Base-by-base conservation (phyloP, 495 filamentous ascomycete genomes). In the Corynascus novoguineensis region DNA sequence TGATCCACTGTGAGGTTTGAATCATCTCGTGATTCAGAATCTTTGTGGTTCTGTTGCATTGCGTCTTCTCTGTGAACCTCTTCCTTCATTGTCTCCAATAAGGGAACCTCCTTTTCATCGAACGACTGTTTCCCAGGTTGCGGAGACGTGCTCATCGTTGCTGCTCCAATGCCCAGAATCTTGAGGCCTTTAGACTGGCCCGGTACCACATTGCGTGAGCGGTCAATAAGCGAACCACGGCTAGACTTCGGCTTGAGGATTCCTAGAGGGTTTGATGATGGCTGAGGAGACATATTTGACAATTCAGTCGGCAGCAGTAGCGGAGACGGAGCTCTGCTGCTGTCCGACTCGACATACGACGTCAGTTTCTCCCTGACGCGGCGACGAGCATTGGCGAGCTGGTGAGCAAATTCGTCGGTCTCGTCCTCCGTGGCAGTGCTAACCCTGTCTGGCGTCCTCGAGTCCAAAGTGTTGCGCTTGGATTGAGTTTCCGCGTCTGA, bases 341-440 rank as follows among this genome's bases (percentile, higher is more conserved):
- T 74, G 52, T 87, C 86, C 9, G 75, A 79, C 58, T 89, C 87
- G 15, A 82, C 83, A 61, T 86, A 86, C 17, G 77, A 88, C 15
- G 83, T 83, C 27, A 97, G 72, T 63, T 86, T 90, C 70, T 95
- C 90, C 59, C 91, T 85, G 31, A 96, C 86, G 17, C 82, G 86
- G 29, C 84, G 80, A 49, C 87, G 82, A 38, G 90, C 81, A 65
- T 86, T 80, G 0, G 88, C 89, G 21, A 96, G 82, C 63, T 93
- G 89, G 54, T 78, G 84, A 21, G 84, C 84, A 61, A 96, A 92
- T 51, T 89, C 90, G 47, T 91, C 85, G 6, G 81, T 79, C 53
- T 89, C 89, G 22, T 89, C 62, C 14, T 63, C 62, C 4, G 50
- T 63, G 17, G 37, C 45, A 12, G 58, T 55, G 61, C 55, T 70